Evolutionary conservation across 495 filamentous ascomycete genomes (phyloP), one percentile per base, ranked within the genome.

Genomic region (Aspergillus affinis): DNA sequence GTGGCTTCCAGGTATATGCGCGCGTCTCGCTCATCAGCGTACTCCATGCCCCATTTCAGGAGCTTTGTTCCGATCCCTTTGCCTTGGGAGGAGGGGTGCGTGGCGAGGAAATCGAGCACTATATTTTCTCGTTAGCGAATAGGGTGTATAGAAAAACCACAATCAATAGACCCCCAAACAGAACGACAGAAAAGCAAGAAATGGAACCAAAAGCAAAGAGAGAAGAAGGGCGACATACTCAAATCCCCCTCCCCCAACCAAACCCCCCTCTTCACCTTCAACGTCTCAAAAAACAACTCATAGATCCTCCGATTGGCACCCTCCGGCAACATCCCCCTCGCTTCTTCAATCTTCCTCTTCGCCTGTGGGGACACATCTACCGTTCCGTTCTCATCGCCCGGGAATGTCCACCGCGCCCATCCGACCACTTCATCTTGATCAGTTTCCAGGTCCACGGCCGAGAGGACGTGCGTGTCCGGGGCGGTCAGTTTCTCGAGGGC

Each of bases 1-100:
- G 82, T 82, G 2, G 81, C 80, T 58, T 85, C 82, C n/a, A 87
- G 65, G 69, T 81, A 87, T 13, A 79, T 69, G 54, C 76, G 73
- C n/a, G 70, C 61, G 2, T 75, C 72, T 13, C 63, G 77, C 21
- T 69, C 69, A 65, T 85, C 83, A 7, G 81, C 82, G 60, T 69
- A 70, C 23, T 76, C 69, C 6, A 82, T 61, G 0, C 83, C 83
- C 73, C 77, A 82, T 55, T 70, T 57, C 19, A 86, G 58, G 12
- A 88, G 63, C 63, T 69, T 65, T 23, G 66, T 74, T 15, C 80
- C 82, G 1, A 82, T 74, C 1, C 84, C 85, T 52, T 68, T 70
- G 13, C 84, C 72, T 64, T 84, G 80, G 41, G 72, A 74, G 21
- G 74, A 71, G 5, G 80, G 78, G 20, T 66, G 61, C 8, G 75